Conservation (phyloP, 2,329 filamentous ascomycete genomes). For the Chaetomiaceae sp. region DNA sequence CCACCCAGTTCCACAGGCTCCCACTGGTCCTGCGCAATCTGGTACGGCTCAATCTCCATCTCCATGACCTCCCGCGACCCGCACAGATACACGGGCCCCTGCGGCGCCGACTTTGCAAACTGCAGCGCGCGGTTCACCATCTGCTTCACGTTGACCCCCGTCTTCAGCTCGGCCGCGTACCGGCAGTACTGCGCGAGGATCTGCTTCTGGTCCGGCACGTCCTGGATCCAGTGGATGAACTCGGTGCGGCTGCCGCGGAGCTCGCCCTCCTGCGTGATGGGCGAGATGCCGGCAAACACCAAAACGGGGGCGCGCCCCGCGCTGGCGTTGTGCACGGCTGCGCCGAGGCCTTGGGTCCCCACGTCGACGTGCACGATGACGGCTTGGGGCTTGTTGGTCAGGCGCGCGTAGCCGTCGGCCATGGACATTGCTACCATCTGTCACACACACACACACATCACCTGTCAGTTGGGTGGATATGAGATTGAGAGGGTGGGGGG, state of each 20-base stretch:
- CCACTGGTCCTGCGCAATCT: constrained; percentile 66
- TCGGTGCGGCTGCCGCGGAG: constrained; percentile 38
- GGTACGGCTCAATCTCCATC: constrained; percentile 72
- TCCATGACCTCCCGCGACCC: constrained; percentile 81
- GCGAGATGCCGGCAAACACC: constrained; percentile 41
- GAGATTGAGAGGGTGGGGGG: background rate
- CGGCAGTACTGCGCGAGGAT: constrained; percentile 80
- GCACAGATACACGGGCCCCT: constrained; percentile 74
- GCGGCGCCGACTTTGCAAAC: constrained; percentile 72
- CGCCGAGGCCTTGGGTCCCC: constrained; percentile 67
- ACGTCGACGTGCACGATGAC: constrained; percentile 73
- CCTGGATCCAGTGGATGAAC: constrained; percentile 43
- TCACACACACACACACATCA: no score
- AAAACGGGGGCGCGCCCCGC: constrained; percentile 62
- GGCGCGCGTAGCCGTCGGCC: constrained; percentile 67
- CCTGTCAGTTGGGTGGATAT: background rate
- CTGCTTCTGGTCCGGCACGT: constrained; percentile 39
- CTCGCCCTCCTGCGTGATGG: constrained; percentile 41
- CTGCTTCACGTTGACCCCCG: constrained; percentile 81
- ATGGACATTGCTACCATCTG: constrained; percentile 73
- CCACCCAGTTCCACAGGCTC: constrained; percentile 63
- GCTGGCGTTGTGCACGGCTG: constrained; percentile 67
- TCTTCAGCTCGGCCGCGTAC: constrained; percentile 78
- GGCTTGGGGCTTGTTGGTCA: constrained; percentile 62
- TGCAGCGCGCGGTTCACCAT: constrained; percentile 81